Evolutionary conservation across 2,329 filamentous ascomycete species (phyloP), one percentile per base, ranked within the genome.

Genomic region (Paecilomyces variotii): DNA sequence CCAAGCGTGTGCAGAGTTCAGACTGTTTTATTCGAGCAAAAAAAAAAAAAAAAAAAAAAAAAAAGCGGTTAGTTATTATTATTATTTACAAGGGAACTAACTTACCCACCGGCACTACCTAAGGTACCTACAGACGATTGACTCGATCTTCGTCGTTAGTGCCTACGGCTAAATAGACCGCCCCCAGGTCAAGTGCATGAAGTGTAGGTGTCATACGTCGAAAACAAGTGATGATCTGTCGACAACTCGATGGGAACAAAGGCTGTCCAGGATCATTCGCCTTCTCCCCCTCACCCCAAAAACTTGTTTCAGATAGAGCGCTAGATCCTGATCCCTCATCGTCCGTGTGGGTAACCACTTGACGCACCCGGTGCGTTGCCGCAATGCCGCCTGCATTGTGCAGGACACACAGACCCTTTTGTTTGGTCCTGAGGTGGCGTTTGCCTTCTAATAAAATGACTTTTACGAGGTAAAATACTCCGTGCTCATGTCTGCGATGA

Each of bases 231-330:
- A 52, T 28, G 50, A 28, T 26, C 50, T 26, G 26, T 52, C 26
- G 19, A 19, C 19, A 19, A 19, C 19, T 19, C 19, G 50, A 52
- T 52, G 50, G 2, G 27, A 27, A 50, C 6, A 10, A 52, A 52
- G 4, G 50, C 24, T 28, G 25, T 24, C 25, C 50, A 7, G 24
- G 24, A 52, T 10, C 50, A 24, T 28, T 26, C 50, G 27, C 50
- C 14, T 52, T 52, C 19, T 14, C 24, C 10, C 24, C 24, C 50
- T 32, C 30, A 5, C 27, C 19, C 50, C 50, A 14, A 26, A 52
- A 52, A 52, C 50, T 52, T 52, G 50, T 52, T 52, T 52, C 50
- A 52, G 50, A 52, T 52, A 52, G 50, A 28, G 50, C 27, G 50
- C 50, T 24, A 52, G 50, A 45, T 45, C 50, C 50, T 52, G 24